Conservation (phyloP, 371 early-diverging fungal genomes). For the Saksenaea vasiformis region DNA sequence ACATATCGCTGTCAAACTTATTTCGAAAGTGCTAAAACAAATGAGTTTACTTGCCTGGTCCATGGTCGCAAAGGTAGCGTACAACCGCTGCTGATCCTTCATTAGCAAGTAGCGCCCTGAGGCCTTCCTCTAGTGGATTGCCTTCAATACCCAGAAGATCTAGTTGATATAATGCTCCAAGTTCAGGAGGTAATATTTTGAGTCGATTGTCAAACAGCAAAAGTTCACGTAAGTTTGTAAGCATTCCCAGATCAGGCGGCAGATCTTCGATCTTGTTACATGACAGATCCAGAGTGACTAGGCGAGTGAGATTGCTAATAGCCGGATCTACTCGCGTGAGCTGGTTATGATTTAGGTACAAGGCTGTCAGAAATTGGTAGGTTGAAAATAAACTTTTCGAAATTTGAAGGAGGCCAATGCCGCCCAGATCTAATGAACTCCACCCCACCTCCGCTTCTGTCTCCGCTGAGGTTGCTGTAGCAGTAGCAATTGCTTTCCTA, state of each 20-base stretch:
- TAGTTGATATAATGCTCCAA: constrained; percentile 86
- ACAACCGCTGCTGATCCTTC: constrained; percentile 81
- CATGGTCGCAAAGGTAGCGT: constrained; percentile 82
- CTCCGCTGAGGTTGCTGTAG: not conserved
- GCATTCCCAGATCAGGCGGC: constrained; percentile 85
- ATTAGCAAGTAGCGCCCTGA: constrained; percentile 72
- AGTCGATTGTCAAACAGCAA: constrained; percentile 88
- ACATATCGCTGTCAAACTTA: not conserved
- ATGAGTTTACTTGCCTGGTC: constrained; percentile 53
- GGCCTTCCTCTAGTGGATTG: constrained; percentile 87
- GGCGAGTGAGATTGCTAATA: constrained; percentile 58
- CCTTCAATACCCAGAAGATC: constrained; percentile 90
- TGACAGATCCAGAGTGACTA: constrained; percentile 73
- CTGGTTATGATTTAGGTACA: constrained; percentile 88
- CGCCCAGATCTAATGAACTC: constrained; percentile 79
- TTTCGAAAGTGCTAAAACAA: not conserved
- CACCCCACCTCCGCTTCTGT: constrained; percentile 46
- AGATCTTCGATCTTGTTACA: constrained; percentile 81
- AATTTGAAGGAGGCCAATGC: constrained; percentile 77
- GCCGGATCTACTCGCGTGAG: constrained; percentile 69
- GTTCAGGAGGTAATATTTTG: constrained; percentile 80
- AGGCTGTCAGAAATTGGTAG: constrained; percentile 78
- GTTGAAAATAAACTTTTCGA: constrained; percentile 63
- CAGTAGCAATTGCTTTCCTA: not conserved
- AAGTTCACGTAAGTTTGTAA: constrained; percentile 79